Evolutionary conservation across 2,329 filamentous ascomycete species (phyloP), one percentile per base, ranked within the genome.

Genomic region (Phyllosticta citribraziliensis): DNA sequence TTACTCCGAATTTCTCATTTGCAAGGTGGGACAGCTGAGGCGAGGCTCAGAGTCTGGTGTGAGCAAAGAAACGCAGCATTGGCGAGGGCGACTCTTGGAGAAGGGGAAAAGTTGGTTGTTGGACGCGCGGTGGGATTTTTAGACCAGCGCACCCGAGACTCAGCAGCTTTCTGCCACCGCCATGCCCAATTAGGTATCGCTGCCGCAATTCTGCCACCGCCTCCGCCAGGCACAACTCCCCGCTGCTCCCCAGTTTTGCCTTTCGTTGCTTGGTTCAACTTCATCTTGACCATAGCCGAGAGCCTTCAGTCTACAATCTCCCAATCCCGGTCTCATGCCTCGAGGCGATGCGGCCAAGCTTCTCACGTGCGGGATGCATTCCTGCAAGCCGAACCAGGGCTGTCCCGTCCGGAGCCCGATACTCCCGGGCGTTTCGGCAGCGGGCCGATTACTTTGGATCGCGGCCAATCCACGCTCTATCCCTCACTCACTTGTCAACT

Each of bases 1-100:
- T 86, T 94, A 88, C 90, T 94, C 90, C 89, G 89, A 94, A 93
- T 94, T 94, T 94, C 89, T 91, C 89, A 92, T 91, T 91, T 92
- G 90, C 89, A 78, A n/a, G 40, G 8, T 47, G 52, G 68, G 73
- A 70, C 62, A 58, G 60, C 67, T 68, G 60, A 64, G 59, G 54
- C 60, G 56, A 57, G 64, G 57, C 66, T 65, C 68, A 71, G 68
- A 67, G 76, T 81, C 78, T 75, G 79, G 89, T 84, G 89, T 88
- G 87, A 88, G 89, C 89, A 92, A 91, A 90, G 89, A 92, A 92
- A 92, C 88, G 88, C 88, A 88, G 89, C 89, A 83, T 89, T 92
- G 87, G 85, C 82, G 84, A 88, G 88, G 88, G 86, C 85, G 88
- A 84, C 86, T 85, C 86, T 88, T 88, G 80, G 75, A 75, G 73